Evolutionary conservation across 1,139 yeast genomes (phyloP).

Genomic region (Hansenula sp.): DNA sequence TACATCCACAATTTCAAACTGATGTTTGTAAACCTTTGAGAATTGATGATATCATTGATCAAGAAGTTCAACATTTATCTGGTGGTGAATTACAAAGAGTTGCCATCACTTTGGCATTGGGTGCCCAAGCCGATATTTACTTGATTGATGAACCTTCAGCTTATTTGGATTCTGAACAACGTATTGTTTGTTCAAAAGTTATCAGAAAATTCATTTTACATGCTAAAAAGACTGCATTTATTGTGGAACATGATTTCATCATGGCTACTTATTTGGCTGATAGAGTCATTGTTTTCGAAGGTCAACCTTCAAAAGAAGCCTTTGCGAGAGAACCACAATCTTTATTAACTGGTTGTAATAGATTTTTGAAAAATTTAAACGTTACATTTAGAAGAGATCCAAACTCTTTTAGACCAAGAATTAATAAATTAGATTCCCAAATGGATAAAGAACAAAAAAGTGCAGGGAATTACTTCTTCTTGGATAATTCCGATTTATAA

Average conservation of each 20-base stretch:
- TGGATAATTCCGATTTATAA: conserved; percentile 60
- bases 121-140: conserved; percentile 93
- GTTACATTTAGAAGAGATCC: conserved; percentile 99
- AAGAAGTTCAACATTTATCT: conserved; percentile 94
- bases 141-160: conserved; percentile 99
- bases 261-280: conserved; percentile 99
- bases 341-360: conserved; percentile 92
- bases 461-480: conserved; percentile 90
- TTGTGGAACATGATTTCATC: conserved; percentile 99
- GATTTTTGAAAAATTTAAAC: conserved; percentile 92
- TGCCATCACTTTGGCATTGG: conserved; percentile 91
- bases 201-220: conserved; percentile 95
- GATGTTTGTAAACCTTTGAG: conserved; percentile 95
- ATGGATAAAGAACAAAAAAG: conserved; percentile 97
- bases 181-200: conserved; percentile 97
- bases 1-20: conserved; percentile 96
- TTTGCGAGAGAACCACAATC: conserved; percentile 87
- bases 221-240: conserved; percentile 94
- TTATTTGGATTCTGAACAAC: conserved; percentile 97
- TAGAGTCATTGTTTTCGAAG: conserved; percentile 97
- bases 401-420: conserved; percentile 95
- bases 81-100: conserved; percentile 99
- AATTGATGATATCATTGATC: conserved; percentile 92
- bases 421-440: conserved; percentile 94
- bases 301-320: conserved; percentile 82